Evolutionary conservation across 1,284 basidiomycete genomes (phyloP), one percentile per base, ranked within the genome.

Genomic region (Moesziomyces aphidis): DNA sequence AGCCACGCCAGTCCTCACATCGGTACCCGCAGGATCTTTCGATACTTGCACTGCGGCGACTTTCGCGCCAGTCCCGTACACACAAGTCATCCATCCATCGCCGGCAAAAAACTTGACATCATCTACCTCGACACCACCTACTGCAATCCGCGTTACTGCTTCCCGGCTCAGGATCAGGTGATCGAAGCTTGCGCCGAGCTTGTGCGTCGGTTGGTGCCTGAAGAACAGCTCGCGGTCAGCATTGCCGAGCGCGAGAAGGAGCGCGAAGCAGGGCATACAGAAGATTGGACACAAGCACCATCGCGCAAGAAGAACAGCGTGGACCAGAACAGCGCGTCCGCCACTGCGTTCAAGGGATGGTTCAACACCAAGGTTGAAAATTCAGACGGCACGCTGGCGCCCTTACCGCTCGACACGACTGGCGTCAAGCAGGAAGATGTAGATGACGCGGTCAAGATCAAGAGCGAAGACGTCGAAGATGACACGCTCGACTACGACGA

Each of bases 61-160:
- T 85, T 85, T 47, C 81, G 84, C 28, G 88, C 88, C 13, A 75
- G 71, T 36, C 82, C 82, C 0, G 51, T 61, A 0, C 82, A 83
- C 43, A 64, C 71, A 3, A 68, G 73, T 46, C 81, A 83, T 48
- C 73, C 78, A 0, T 64, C 78, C 11, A 55, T 82, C 34, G 53
- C 57, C n/a, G 62, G 63, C 13, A 72, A 72, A 21, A 68, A 86
- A 51, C 89, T 99, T 15, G 94, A 98, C 81, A 89, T 91, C 55
- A 89, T 95, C 52, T 99, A 99, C 84, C 88, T 99, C 26, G 97
- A 99, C 85, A 98, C 96, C 8, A 99, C 97, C 0, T 99, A 99
- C 85, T 88, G 97, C 44, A 92, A 97, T 79, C 93, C 95, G 0
- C 92, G 91, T 89, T 97, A 98, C 85, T 93, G 91, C 56, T 99